Percentiles rank a stretch among this genome's conserved stretches.
Evolutionary conservation across 306 rosid genomes (phyloP).

Genomic region (Lithocarpus polystachyus): DNA sequence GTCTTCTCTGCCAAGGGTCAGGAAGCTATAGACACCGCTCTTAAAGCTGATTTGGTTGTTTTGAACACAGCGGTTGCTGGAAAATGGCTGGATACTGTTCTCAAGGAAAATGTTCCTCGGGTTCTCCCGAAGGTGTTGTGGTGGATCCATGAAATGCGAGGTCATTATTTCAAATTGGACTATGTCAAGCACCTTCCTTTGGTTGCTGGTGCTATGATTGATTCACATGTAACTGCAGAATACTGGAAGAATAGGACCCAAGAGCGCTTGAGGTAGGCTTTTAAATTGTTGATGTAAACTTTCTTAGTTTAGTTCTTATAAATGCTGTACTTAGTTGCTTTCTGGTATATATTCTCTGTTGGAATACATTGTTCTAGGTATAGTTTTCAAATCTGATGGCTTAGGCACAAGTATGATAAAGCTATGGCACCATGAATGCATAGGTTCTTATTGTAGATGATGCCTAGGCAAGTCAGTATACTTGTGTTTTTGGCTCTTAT

Average conservation of each 20-base stretch:
- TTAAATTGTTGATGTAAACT: background rate
- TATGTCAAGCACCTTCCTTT: constrained; percentile 98
- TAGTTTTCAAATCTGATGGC: background rate
- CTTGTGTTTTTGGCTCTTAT: background rate
- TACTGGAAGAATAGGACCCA: constrained; percentile 90
- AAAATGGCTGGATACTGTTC: constrained; percentile 86
- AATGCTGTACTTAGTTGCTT: background rate
- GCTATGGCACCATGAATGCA: background rate
- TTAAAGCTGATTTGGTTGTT: constrained; percentile 78
- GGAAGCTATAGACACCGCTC: constrained; percentile 69
- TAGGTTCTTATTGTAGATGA: background rate
- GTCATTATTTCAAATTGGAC: constrained; percentile 90
- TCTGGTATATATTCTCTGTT: background rate
- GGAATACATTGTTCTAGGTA: background rate
- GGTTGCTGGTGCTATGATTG: constrained; percentile 99
- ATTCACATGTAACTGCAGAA: constrained; percentile 83
- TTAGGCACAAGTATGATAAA: background rate
- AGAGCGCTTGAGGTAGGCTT: constrained; percentile 68
- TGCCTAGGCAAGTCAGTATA: background rate
- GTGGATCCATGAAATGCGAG: constrained; percentile 99
- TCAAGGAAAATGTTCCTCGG: constrained; percentile 66
- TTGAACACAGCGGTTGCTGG: constrained; percentile 97
- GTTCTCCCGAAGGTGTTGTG: constrained; percentile 94
- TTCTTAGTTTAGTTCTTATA: background rate
- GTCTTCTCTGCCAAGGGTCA: constrained; percentile 75